A percentile compares a stretch with the other conserved stretches of the same genome.
These are phyloP conservation scores for Pythium insidiosum DNA, from an alignment of 352 stramenopile genomes.

Conservation along the genomic window DNA sequence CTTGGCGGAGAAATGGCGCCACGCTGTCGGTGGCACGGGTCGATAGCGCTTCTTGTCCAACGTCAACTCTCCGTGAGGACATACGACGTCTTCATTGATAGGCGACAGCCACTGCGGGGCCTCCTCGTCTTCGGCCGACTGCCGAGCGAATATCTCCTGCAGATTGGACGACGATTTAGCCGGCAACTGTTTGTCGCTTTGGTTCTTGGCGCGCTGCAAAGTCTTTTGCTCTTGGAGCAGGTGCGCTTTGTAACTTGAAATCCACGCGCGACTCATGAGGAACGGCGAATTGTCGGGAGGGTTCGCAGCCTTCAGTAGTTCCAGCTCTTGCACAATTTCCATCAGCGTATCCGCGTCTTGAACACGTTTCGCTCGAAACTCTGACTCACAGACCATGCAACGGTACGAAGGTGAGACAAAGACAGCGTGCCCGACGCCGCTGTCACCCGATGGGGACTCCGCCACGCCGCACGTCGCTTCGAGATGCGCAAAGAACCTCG, in stretches of 20 bases:
- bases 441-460: not conserved
- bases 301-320: slow-evolving; percentile 35
- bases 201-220: slow-evolving; percentile 21
- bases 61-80: slow-evolving; percentile 49
- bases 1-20: slow-evolving; percentile 55
- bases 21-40: slow-evolving; percentile 34
- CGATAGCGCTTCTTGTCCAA: slow-evolving; percentile 68
- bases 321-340: slow-evolving; percentile 34
- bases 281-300: slow-evolving; percentile 19
- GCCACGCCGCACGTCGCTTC: slow-evolving; percentile 23
- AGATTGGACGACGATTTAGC: too few species aligned
- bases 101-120: slow-evolving; percentile 21
- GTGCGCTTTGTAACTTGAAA: slow-evolving; percentile 62
- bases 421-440: slow-evolving; percentile 2
- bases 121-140: slow-evolving; percentile 6
- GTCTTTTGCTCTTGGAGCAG: slow-evolving; percentile 40
- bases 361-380: slow-evolving; percentile 42
- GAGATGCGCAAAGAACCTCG: slow-evolving; percentile 34
- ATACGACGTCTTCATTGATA: slow-evolving; percentile 75
- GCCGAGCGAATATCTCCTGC: too few species aligned
- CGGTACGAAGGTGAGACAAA: slow-evolving; percentile 40
- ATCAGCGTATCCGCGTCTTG: slow-evolving; percentile 43
- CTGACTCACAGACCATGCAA: slow-evolving; percentile 33
- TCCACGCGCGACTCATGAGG: slow-evolving; percentile 65
- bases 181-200: slow-evolving; percentile 9